A percentile compares a stretch with the other conserved stretches of the same genome.
Evolutionary conservation across 2,329 filamentous ascomycete genomes (phyloP).

Genomic region (Beauveria australis): DNA sequence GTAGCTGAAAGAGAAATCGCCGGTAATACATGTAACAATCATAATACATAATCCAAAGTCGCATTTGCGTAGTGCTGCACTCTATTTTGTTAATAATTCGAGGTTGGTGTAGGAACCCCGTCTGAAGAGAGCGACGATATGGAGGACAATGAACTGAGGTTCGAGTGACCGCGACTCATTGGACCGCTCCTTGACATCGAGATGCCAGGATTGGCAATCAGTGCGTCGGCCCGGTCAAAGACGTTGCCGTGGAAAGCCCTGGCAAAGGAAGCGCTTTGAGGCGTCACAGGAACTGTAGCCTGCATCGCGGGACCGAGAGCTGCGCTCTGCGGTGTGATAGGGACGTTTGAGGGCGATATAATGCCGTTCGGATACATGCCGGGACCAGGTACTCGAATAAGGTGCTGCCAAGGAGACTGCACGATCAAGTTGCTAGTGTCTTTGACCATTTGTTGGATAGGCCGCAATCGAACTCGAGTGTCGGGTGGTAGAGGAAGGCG

Average conservation of each 20-base stretch:
- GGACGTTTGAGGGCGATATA: conserved; percentile 23
- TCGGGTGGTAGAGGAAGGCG: conserved; percentile 52
- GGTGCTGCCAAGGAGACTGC: conserved; percentile 48
- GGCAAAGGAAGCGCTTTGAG: conserved; percentile 49
- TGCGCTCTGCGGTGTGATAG: conserved; percentile 82
- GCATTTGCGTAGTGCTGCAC: neutral
- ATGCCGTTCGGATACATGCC: conserved; percentile 15
- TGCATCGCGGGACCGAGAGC: conserved; percentile 85
- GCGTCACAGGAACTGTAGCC: conserved; percentile 73
- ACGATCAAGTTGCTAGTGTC: conserved; percentile 68
- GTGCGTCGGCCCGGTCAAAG: conserved; percentile 51
- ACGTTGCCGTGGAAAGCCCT: conserved; percentile 48
- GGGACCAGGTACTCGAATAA: conserved; percentile 20
- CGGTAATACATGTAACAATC: conserved; percentile 7
- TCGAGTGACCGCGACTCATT: conserved; percentile 33
- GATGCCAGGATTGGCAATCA: conserved; percentile 49
- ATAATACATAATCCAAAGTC: conserved; percentile 11
- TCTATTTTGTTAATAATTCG: neutral
- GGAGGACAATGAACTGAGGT: conserved; percentile 31
- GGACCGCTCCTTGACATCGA: conserved; percentile 47
- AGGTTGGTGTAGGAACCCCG: conserved; percentile 17
- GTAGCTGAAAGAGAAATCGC: neutral
- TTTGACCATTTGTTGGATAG: conserved; percentile 74
- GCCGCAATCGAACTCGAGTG: conserved; percentile 65
- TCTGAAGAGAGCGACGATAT: conserved; percentile 35